phyloP scores from a whole-genome alignment of 192 early-diverging fungal genomes.

The Entophlyctis luteolus region DNA sequence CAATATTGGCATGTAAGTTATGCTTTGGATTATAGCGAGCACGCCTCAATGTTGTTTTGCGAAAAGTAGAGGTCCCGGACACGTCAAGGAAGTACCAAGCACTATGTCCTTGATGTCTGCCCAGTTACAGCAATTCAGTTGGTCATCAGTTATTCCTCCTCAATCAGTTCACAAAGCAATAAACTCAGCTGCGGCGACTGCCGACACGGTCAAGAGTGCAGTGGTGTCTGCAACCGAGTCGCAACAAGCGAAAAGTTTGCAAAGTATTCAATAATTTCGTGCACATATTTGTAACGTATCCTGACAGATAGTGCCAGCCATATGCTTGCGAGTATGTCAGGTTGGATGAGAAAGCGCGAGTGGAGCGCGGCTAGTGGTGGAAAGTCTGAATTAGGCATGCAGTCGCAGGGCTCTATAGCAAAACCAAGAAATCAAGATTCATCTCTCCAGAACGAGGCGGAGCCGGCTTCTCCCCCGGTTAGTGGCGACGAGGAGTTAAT shows the following conservation, averaged over 20 bases:
- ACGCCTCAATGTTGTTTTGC: conserved; percentile 31
- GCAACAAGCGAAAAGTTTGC: conserved; percentile 15
- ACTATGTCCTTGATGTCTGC: conserved; percentile 14
- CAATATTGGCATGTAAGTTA: conserved; percentile 31
- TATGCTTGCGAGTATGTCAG: conserved; percentile 21
- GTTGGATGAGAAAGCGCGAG: conserved; percentile 14
- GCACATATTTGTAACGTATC: too few species aligned
- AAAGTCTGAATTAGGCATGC: not conserved
- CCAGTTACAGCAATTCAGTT: not conserved
- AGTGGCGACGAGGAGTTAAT: not conserved
- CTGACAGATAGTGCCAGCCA: conserved; percentile 18
- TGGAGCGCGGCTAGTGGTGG: not conserved
- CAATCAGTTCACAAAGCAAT: conserved; percentile 8
- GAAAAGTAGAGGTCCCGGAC: conserved; percentile 38
- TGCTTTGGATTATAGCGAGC: not conserved
- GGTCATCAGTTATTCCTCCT: not conserved
- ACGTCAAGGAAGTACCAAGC: conserved; percentile 16
- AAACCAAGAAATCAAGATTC: too few species aligned
- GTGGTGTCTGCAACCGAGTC: conserved; percentile 8
- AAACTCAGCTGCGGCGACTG: not conserved
- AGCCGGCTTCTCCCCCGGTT: not conserved
- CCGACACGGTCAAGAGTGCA: conserved; percentile 1
- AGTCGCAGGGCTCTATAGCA: too few species aligned
- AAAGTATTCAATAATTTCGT: too few species aligned
- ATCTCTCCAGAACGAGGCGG: not conserved